These are phyloP conservation scores for Pestalotiopsis sp. DNA, from an alignment of 2,329 filamentous ascomycete genomes.

Conservation along the genomic window DNA sequence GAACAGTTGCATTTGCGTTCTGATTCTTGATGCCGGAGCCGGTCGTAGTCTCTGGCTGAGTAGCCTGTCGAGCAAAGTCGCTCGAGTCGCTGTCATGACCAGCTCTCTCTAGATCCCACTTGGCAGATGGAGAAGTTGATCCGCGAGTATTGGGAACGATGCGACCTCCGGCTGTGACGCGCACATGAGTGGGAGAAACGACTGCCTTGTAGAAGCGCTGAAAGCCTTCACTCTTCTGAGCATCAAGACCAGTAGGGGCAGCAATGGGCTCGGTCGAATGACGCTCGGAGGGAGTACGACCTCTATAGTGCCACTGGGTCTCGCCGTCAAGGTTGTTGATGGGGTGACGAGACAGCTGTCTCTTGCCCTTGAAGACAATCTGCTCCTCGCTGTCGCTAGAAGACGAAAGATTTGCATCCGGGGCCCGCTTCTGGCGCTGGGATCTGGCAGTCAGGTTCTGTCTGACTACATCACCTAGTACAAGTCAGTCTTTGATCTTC, in stretches of 20 bases:
- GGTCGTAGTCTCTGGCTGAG: constrained; percentile 14
- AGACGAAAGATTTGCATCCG: constrained; percentile 33
- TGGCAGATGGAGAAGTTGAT: constrained; percentile 53
- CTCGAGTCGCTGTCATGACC: constrained; percentile 21
- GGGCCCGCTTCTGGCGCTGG: constrained; percentile 29
- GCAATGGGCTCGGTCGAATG: constrained; percentile 49
- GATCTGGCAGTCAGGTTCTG: constrained; percentile 21
- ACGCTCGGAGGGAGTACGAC: constrained; percentile 47
- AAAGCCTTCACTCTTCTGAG: constrained; percentile 67
- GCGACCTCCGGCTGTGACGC: constrained; percentile 67
- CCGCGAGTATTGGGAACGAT: constrained; percentile 67
- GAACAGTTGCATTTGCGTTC: not conserved
- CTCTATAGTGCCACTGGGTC: constrained; percentile 45
- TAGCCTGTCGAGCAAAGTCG: constrained; percentile 26
- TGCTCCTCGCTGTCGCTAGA: constrained; percentile 38
- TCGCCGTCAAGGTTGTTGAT: constrained; percentile 12
- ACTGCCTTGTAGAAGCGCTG: constrained; percentile 69
- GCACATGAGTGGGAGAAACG: constrained; percentile 67
- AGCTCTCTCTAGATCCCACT: constrained; percentile 47
- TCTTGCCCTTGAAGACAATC: constrained; percentile 39
- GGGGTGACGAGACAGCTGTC: constrained; percentile 21
- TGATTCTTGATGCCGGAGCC: constrained; percentile 4
- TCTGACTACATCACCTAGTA: constrained; percentile 32
- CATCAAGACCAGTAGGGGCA: constrained; percentile 53
- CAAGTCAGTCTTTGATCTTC: not conserved